Evolutionary conservation across 208 protist genomes (phyloP).

Genomic region (Blastocrithidia nonstop): DNA sequence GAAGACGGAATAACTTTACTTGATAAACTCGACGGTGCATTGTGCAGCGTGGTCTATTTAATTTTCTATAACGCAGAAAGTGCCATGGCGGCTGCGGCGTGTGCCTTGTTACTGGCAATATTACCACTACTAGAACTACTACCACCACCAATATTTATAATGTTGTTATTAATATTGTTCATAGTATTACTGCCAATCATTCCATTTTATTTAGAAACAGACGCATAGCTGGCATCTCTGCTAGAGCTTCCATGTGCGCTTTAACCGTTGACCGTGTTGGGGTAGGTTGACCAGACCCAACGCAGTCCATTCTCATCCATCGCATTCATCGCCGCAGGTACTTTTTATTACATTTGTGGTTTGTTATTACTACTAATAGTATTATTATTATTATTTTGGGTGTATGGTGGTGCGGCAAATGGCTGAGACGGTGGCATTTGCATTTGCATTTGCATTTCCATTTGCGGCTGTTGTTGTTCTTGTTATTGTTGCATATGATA

Average conservation of each 20-base stretch:
- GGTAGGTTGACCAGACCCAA: conserved; percentile 81
- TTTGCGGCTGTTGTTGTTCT: conserved; percentile 3
- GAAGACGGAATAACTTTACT: too few species aligned
- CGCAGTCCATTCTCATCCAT: conserved; percentile 60
- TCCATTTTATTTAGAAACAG: too few species aligned
- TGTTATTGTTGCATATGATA: conserved; percentile 2
- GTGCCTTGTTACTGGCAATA: neutral
- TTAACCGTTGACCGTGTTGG: conserved; percentile 27
- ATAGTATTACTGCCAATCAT: too few species aligned
- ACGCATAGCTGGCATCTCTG: too few species aligned
- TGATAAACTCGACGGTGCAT: too few species aligned
- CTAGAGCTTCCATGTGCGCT: neutral
- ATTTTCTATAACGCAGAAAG: too few species aligned
- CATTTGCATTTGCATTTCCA: neutral
- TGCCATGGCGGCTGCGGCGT: neutral
- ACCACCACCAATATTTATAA: too few species aligned
- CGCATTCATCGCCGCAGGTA: conserved; percentile 18
- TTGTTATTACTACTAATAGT: too few species aligned
- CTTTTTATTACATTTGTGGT: neutral
- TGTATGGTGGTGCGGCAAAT: conserved; percentile 1
- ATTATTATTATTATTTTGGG: too few species aligned
- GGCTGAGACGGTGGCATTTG: neutral
- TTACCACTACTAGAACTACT: too few species aligned
- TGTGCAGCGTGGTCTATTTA: too few species aligned
- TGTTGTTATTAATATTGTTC: too few species aligned